A percentile compares a stretch with the other conserved stretches of the same genome.
These are phyloP conservation scores for Gastroboletus turbinatus DNA, from an alignment of 1,284 basidiomycete genomes.

Conservation along the genomic window DNA sequence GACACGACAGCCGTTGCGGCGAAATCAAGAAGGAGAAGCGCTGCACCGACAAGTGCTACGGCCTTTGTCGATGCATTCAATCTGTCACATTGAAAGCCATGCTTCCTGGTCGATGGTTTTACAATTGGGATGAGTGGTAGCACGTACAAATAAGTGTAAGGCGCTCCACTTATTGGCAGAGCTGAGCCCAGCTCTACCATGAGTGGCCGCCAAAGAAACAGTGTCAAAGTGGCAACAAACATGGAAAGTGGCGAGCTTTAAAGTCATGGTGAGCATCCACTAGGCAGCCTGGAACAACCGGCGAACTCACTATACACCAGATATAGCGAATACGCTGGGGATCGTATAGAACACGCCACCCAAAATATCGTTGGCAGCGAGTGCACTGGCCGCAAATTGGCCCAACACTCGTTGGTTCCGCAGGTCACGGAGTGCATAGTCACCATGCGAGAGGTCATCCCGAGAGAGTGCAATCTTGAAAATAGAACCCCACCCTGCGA, in stretches of 20 bases:
- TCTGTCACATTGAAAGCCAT: conserved; percentile 31
- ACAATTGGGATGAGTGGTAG: not conserved
- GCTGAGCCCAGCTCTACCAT: conserved; percentile 69
- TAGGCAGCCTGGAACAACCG: not conserved
- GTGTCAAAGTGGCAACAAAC: conserved; percentile 54
- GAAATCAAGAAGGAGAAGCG: conserved; percentile 64
- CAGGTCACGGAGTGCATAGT: conserved; percentile 35
- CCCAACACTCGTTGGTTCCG: conserved; percentile 46
- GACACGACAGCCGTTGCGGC: conserved; percentile 66
- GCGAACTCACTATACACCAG: conserved; percentile 52
- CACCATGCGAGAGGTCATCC: conserved; percentile 35
- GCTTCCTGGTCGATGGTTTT: not conserved
- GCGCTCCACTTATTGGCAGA: conserved; percentile 65
- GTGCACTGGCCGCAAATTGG: conserved; percentile 56
- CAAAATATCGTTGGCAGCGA: conserved; percentile 68
- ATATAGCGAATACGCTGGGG: conserved; percentile 59
- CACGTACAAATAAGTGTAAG: conserved; percentile 61
- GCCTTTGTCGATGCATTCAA: conserved; percentile 62
- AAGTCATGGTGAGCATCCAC: not conserved
- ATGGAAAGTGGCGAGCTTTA: conserved; percentile 66
- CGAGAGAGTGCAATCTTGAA: conserved; percentile 45
- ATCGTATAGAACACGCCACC: conserved; percentile 73
- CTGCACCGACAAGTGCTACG: conserved; percentile 58
- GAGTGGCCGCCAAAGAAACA: conserved; percentile 69
- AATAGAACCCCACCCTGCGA: conserved; percentile 64